Conservation (phyloP, 1,139 yeast genomes). For the Nakaseomyces delphensis region DNA sequence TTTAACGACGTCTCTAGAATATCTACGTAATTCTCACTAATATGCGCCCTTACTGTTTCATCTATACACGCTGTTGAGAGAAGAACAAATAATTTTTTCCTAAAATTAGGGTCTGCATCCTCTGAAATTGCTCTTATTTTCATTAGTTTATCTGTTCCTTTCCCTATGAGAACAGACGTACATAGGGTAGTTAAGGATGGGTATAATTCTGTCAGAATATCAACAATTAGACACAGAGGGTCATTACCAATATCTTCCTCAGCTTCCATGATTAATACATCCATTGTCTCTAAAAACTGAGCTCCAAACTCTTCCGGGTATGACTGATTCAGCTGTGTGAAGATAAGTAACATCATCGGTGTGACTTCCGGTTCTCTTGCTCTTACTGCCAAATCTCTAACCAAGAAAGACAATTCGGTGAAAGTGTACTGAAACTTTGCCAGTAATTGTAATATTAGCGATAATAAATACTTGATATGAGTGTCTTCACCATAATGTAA, state of each 20-base stretch:
- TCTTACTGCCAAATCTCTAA: constrained; percentile 19
- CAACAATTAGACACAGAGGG: constrained; percentile 19
- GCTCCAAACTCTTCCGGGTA: constrained; percentile 16
- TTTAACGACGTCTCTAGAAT: constrained; percentile 20
- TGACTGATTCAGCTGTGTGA: constrained; percentile 15
- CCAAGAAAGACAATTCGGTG: constrained; percentile 18
- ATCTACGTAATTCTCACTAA: constrained; percentile 23
- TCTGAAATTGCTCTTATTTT: constrained; percentile 13
- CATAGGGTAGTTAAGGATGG: constrained; percentile 26
- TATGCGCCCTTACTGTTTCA: constrained; percentile 24
- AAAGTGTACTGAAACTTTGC: constrained; percentile 20
- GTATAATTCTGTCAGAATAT: constrained; percentile 22
- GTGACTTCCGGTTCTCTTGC: constrained; percentile 17
- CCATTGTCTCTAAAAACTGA: constrained; percentile 17
- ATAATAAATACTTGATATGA: constrained; percentile 16
- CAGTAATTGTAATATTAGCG: constrained; percentile 19
- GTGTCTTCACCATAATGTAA: constrained; percentile 19
- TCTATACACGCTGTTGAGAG: constrained; percentile 29
- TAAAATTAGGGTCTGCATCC: constrained; percentile 15
- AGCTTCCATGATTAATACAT: constrained; percentile 23
- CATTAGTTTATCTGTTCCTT: constrained; percentile 20
- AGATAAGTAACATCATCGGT: constrained; percentile 21
- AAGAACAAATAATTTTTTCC: constrained; percentile 16
- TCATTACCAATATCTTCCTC: constrained; percentile 22
- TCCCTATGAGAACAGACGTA: constrained; percentile 22